phyloP scores from a whole-genome alignment of 2,329 filamentous ascomycete species.

The Fusarium brevicatenulatum region DNA sequence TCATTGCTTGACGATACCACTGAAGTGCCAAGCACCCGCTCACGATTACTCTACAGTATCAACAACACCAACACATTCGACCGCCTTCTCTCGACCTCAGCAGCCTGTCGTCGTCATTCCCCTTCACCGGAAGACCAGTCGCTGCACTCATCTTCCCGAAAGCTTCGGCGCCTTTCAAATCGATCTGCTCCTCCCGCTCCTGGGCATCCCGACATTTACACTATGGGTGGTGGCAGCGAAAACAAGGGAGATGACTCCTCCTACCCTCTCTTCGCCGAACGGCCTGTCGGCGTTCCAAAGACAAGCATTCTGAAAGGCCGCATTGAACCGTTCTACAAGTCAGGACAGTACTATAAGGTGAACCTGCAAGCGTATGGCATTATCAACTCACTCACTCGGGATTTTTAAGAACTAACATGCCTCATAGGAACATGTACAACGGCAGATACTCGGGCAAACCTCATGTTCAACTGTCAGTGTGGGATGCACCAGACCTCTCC shows the following conservation, averaged over 20 bases:
- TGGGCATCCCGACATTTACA: constrained; percentile 46
- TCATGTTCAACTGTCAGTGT: constrained; percentile 85
- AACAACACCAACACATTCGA: constrained; percentile 40
- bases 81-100: constrained; percentile 37
- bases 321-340: constrained; percentile 81
- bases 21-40: constrained; percentile 18
- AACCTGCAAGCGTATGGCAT: constrained; percentile 75
- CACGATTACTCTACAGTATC: constrained; percentile 35
- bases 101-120: constrained; percentile 42
- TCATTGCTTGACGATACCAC: constrained; percentile 17
- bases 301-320: constrained; percentile 85
- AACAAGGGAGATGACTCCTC: constrained; percentile 56
- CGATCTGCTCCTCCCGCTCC: constrained; percentile 52
- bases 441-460: constrained; percentile 69
- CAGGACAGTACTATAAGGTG: constrained; percentile 80
- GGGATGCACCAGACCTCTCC: constrained; percentile 80
- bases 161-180: constrained; percentile 48
- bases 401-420: constrained; percentile 16
- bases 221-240: constrained; percentile 63
- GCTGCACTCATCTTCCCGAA: constrained; percentile 34
- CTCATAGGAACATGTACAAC: constrained; percentile 52
- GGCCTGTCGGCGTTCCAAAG: constrained; percentile 80
- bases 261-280: constrained; percentile 62
- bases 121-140: constrained; percentile 34
- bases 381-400: not conserved